phyloP scores from a whole-genome alignment of 306 rosid species.

The Dryas drummondii region DNA sequence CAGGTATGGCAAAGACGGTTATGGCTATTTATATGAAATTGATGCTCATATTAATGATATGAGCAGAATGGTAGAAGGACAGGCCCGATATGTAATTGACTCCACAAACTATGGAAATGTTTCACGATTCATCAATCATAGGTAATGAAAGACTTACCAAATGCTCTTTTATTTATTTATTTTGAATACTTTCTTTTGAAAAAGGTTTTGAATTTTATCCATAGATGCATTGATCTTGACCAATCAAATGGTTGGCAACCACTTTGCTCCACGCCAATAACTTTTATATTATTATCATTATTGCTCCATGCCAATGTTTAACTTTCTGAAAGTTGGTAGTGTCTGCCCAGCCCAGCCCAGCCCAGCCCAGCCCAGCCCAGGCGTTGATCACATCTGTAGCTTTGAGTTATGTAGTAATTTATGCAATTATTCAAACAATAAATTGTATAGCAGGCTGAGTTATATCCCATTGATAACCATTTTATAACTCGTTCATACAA shows the following conservation, averaged over 20 bases:
- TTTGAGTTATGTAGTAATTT: neutral
- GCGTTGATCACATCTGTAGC: neutral
- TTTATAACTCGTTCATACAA: no score
- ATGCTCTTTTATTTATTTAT: neutral
- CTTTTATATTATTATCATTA: no score
- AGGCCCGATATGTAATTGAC: constrained; percentile 60
- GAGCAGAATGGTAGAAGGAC: constrained; percentile 81
- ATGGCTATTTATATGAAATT: constrained; percentile 58
- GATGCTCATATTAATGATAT: constrained; percentile 78
- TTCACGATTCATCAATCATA: constrained; percentile 93
- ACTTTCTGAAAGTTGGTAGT: neutral
- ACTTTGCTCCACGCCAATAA: neutral
- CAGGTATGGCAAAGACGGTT: constrained; percentile 59
- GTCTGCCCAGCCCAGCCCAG: neutral
- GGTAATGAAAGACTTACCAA: constrained; percentile 43
- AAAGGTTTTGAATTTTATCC: neutral
- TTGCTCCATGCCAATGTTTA: no score
- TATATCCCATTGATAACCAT: no score
- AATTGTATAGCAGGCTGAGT: neutral
- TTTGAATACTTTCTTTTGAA: neutral
- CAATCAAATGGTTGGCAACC: neutral
- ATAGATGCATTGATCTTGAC: neutral
- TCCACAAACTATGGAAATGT: constrained; percentile 79
- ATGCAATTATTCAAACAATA: neutral
- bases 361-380: neutral